A percentile compares a stretch with the other conserved stretches of the same genome.
These are phyloP conservation scores for Phytophthora lateralis DNA, from an alignment of 352 stramenopile species.

Conservation along the genomic window DNA sequence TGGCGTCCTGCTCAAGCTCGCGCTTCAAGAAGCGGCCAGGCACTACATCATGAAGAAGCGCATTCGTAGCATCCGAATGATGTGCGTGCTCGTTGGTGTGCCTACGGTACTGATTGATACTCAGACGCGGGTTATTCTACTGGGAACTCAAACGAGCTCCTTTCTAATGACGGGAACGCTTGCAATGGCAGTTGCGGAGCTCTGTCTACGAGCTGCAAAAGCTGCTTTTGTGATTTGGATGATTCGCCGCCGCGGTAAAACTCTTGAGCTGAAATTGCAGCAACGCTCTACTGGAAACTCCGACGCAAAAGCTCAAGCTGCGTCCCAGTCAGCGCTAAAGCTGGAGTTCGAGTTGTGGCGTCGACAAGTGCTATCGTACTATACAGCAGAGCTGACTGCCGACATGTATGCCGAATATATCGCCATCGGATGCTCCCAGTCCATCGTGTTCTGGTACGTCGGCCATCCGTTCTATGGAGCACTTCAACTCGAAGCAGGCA, in stretches of 20 bases:
- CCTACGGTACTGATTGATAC: constrained; percentile 59
- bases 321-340: not conserved
- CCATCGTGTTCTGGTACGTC: constrained; percentile 45
- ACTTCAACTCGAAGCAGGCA: constrained; percentile 7
- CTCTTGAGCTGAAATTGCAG: constrained; percentile 7
- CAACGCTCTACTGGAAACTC: not conserved
- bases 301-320: not conserved
- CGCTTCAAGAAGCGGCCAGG: constrained; percentile 36
- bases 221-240: constrained; percentile 19
- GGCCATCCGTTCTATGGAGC: constrained; percentile 40
- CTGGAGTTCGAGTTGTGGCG: constrained; percentile 36
- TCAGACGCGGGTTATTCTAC: constrained; percentile 47
- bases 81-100: constrained; percentile 46
- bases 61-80: constrained; percentile 42
- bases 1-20: constrained; percentile 37
- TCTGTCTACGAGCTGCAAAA: constrained; percentile 33
- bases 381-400: constrained; percentile 45
- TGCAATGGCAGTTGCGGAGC: constrained; percentile 33
- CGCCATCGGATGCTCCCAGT: constrained; percentile 50
- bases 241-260: constrained; percentile 14
- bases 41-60: constrained; percentile 29
- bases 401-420: constrained; percentile 66
- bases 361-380: constrained; percentile 29
- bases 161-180: constrained; percentile 27
- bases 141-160: constrained; percentile 31